A percentile compares a stretch with the other conserved stretches of the same genome.
These are phyloP conservation scores for Microcyclospora tardicrescens DNA, from an alignment of 2,329 filamentous ascomycete species.

Conservation along the genomic window DNA sequence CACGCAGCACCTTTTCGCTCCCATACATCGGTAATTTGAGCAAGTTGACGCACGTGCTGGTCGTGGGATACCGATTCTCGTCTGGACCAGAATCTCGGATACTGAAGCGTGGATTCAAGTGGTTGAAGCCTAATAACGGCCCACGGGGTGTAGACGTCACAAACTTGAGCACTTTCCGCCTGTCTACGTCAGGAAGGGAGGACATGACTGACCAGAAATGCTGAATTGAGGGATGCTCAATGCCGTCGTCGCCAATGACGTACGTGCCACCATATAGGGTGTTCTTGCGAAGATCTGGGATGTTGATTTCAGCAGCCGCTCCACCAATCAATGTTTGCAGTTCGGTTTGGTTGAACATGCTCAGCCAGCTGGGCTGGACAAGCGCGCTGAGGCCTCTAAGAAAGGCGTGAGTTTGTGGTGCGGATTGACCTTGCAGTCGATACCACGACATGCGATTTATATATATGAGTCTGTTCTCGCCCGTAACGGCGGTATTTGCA, in stretches of 20 bases:
- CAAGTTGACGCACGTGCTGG: constrained; percentile 91
- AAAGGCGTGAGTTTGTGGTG: constrained; percentile 74
- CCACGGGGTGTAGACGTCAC: constrained; percentile 88
- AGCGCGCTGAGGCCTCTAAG: constrained; percentile 74
- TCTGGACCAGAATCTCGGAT: constrained; percentile 75
- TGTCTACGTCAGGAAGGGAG: constrained; percentile 59
- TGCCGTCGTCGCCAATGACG: constrained; percentile 70
- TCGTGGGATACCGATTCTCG: constrained; percentile 69
- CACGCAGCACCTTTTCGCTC: constrained; percentile 50
- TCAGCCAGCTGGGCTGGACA: constrained; percentile 83
- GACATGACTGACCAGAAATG: constrained; percentile 89
- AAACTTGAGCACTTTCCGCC: constrained; percentile 81
- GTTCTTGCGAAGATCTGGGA: constrained; percentile 71
- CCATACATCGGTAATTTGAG: constrained; percentile 80
- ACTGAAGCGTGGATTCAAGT: constrained; percentile 73
- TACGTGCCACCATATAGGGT: constrained; percentile 84
- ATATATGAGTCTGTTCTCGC: constrained; percentile 86
- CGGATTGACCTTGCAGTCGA: constrained; percentile 67
- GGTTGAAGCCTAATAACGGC: constrained; percentile 76
- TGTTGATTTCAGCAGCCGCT: constrained; percentile 65
- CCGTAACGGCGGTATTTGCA: constrained; percentile 66
- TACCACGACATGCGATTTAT: constrained; percentile 85
- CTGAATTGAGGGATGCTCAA: constrained; percentile 73
- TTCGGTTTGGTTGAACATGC: constrained; percentile 97
- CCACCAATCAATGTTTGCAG: constrained; percentile 88